A percentile compares a stretch with the other conserved stretches of the same genome.
These are phyloP conservation scores for Flaveria trinervia DNA, from an alignment of 129 eudicot genomes.

Conservation along the genomic window DNA sequence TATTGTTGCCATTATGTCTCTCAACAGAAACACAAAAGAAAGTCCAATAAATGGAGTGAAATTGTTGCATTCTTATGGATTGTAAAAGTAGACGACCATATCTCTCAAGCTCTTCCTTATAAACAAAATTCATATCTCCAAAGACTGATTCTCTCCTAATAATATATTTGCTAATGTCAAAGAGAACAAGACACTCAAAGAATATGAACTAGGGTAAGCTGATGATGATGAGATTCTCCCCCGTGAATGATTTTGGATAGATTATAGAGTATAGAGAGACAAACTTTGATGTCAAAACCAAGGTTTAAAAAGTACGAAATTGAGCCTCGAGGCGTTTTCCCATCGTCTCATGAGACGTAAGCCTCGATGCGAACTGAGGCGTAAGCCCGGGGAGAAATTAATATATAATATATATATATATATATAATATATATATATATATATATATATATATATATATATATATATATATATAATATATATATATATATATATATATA, in stretches of 20 bases:
- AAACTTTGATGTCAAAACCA: not conserved
- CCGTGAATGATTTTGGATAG: not conserved
- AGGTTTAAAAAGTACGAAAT: too few species aligned
- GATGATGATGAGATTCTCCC: not conserved
- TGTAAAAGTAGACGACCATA: not conserved
- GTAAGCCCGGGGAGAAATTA: too few species aligned
- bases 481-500: too few species aligned
- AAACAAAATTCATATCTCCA: slow-evolving; percentile 6
- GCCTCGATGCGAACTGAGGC: too few species aligned
- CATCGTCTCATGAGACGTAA: too few species aligned
- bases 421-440: too few species aligned
- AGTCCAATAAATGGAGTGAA: not conserved
- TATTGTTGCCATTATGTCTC: too few species aligned
- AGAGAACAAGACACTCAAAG: not conserved
- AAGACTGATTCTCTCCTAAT: not conserved
- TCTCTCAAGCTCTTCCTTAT: not conserved
- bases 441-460: too few species aligned
- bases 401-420: too few species aligned
- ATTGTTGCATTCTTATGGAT: not conserved
- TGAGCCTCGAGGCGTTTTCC: too few species aligned
- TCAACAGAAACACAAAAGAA: not conserved
- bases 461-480: too few species aligned
- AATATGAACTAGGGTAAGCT: not conserved
- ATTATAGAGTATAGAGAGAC: not conserved
- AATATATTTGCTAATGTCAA: slow-evolving; percentile 4